Conservation (phyloP, 192 early-diverging fungal genomes). For the Podila epicladia region DNA sequence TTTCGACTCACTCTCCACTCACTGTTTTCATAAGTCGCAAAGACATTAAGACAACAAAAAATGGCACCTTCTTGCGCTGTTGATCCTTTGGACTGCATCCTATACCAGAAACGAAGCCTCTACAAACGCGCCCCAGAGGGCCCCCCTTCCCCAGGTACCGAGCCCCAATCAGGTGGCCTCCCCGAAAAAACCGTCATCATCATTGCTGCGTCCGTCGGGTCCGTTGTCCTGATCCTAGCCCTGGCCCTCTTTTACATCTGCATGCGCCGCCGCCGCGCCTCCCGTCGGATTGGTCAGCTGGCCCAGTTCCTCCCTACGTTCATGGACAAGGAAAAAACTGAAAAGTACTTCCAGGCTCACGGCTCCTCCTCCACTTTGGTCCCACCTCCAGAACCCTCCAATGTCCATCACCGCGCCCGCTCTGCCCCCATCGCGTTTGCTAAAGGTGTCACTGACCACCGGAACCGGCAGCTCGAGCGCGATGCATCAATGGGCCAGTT, state of each 20-base stretch:
- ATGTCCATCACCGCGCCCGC: conserved; percentile 31
- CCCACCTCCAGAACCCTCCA: conserved; percentile 11
- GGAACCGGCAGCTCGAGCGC: conserved; percentile 32
- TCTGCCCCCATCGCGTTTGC: conserved; percentile 35
- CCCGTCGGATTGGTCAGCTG: conserved; percentile 37
- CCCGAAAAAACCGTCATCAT: conserved; percentile 12
- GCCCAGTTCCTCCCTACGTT: conserved; percentile 43
- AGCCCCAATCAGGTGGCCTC: not conserved
- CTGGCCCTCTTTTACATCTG: conserved; percentile 36
- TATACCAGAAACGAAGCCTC: conserved; percentile 7
- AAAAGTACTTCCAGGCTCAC: conserved; percentile 33
- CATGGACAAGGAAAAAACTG: conserved; percentile 50
- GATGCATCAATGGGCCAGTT: conserved; percentile 44
- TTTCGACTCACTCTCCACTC: conserved; percentile 1
- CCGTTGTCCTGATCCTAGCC: conserved; percentile 17
- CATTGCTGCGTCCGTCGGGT: conserved; percentile 11
- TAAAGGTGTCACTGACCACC: conserved; percentile 38
- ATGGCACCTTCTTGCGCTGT: conserved; percentile 37
- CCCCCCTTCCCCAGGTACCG: not conserved
- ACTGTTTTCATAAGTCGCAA: not conserved
- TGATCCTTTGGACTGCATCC: conserved; percentile 39
- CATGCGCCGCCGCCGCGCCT: conserved; percentile 39
- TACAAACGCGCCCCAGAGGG: conserved; percentile 29
- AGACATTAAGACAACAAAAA: not conserved
- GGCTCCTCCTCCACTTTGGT: conserved; percentile 26